A percentile compares a stretch with the other conserved stretches of the same genome.
Evolutionary conservation across 1,139 yeast species (phyloP).

Genomic region (Yarrowia galli): DNA sequence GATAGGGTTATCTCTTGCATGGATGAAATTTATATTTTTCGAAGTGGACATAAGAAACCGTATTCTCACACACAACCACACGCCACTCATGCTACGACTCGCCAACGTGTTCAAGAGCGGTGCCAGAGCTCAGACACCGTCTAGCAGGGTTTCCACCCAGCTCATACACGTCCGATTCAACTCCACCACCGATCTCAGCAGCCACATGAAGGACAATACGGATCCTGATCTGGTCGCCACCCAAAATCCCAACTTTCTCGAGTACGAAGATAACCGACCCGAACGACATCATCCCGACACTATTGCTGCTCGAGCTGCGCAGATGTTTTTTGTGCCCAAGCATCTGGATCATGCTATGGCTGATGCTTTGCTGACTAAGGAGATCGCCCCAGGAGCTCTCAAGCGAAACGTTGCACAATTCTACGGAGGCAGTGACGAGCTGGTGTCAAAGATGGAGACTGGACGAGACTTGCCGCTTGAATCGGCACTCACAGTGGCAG

Average conservation of each 20-base stretch:
- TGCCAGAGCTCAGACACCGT: not conserved
- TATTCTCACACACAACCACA: not conserved
- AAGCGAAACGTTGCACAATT: slow-evolving; percentile 46
- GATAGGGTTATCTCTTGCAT: slow-evolving; percentile 26
- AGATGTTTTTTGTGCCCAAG: slow-evolving; percentile 44
- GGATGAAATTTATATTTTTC: not conserved
- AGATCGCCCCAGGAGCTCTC: slow-evolving; percentile 45
- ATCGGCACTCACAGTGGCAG: slow-evolving; percentile 66
- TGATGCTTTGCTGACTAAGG: slow-evolving; percentile 41
- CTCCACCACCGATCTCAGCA: not conserved
- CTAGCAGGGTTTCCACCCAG: not conserved
- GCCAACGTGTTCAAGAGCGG: not conserved
- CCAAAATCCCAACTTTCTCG: not conserved
- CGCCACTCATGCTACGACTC: slow-evolving; percentile 7
- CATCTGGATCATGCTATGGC: slow-evolving; percentile 43
- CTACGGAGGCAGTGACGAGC: slow-evolving; percentile 44
- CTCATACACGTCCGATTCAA: not conserved
- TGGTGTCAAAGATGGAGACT: slow-evolving; percentile 48
- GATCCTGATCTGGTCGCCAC: not conserved
- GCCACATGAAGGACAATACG: slow-evolving; percentile 3
- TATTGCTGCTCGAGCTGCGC: slow-evolving; percentile 43
- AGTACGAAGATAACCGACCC: not conserved
- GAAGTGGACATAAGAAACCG: too few relatives aligned
- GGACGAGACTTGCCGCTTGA: slow-evolving; percentile 69
- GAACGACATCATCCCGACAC: slow-evolving; percentile 45